These are phyloP conservation scores for Populus simonii DNA, from an alignment of 345 rosid genomes.

Conservation along the genomic window DNA sequence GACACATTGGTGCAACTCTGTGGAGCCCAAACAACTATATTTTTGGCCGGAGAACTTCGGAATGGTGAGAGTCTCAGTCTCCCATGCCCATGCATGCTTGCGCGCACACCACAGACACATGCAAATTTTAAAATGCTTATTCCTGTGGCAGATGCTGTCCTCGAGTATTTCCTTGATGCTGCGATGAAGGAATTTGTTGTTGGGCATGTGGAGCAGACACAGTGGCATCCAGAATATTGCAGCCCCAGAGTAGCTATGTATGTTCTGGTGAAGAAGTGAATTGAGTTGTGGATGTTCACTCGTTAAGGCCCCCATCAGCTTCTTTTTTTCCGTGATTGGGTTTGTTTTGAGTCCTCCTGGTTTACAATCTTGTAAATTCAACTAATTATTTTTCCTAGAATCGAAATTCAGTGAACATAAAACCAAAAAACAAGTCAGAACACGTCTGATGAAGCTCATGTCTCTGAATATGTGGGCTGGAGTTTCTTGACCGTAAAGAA, in stretches of 20 bases:
- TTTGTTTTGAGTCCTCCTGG: too few relatives aligned
- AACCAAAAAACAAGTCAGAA: too few relatives aligned
- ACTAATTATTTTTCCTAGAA: too few relatives aligned
- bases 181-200: constrained; percentile 61
- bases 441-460: too few relatives aligned
- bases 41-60: constrained; percentile 76
- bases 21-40: constrained; percentile 66
- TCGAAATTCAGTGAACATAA: too few relatives aligned
- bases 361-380: too few relatives aligned
- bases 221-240: constrained; percentile 82
- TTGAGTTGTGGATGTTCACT: constrained; percentile 10
- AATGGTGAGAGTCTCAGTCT: constrained; percentile 45
- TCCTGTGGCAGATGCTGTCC: constrained; percentile 56
- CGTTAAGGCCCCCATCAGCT: too few relatives aligned
- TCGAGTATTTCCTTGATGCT: constrained; percentile 73
- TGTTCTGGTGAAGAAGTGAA: constrained; percentile 62
- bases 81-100: not conserved
- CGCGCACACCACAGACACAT: not conserved
- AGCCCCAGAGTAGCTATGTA: constrained; percentile 72
- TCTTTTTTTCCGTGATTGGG: too few relatives aligned
- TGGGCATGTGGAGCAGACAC: constrained; percentile 70
- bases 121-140: not conserved
- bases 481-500: too few relatives aligned
- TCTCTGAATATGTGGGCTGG: too few relatives aligned
- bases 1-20: constrained; percentile 61